phyloP scores from a whole-genome alignment of 2,329 filamentous ascomycete genomes.

The Fusarium guadeloupense region DNA sequence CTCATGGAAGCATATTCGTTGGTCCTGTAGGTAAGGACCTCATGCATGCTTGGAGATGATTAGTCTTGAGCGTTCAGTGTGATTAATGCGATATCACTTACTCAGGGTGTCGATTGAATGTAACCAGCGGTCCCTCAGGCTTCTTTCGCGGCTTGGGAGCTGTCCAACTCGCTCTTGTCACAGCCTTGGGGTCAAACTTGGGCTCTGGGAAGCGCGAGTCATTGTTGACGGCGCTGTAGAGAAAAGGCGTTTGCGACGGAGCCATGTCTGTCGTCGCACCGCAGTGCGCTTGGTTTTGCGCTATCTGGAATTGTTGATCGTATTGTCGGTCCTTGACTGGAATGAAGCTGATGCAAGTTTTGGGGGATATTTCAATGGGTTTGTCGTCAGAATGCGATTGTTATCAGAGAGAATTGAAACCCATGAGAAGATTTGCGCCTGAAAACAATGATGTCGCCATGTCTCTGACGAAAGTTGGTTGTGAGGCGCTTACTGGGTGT shows the following conservation, averaged over 20 bases:
- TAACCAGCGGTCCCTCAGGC: slow-evolving; percentile 78
- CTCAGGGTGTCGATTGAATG: slow-evolving; percentile 90
- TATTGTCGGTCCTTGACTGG: slow-evolving; percentile 14
- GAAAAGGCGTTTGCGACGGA: slow-evolving; percentile 66
- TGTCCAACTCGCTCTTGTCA: slow-evolving; percentile 81
- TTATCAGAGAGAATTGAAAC: slow-evolving; percentile 24
- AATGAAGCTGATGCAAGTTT: slow-evolving; percentile 12
- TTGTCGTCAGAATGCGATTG: slow-evolving; percentile 26
- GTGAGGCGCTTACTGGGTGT: slow-evolving; percentile 6
- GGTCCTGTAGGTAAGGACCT: slow-evolving; percentile 70
- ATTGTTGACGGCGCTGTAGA: slow-evolving; percentile 70
- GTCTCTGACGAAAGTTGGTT: slow-evolving; percentile 27
- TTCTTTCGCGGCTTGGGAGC: slow-evolving; percentile 69
- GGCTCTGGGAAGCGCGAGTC: slow-evolving; percentile 63
- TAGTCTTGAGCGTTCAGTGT: neutral
- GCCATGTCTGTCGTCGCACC: slow-evolving; percentile 33
- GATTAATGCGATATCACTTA: slow-evolving; percentile 53
- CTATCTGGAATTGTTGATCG: slow-evolving; percentile 9
- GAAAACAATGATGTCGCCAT: slow-evolving; percentile 19
- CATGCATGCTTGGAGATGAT: slow-evolving; percentile 60
- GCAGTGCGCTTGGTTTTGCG: slow-evolving; percentile 19
- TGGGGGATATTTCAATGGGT: slow-evolving; percentile 6
- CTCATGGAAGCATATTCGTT: slow-evolving; percentile 73
- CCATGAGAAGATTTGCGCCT: slow-evolving; percentile 7
- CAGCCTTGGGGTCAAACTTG: slow-evolving; percentile 86